These are phyloP conservation scores for Neonectria hederae DNA, from an alignment of 2,329 filamentous ascomycete genomes.

Conservation along the genomic window DNA sequence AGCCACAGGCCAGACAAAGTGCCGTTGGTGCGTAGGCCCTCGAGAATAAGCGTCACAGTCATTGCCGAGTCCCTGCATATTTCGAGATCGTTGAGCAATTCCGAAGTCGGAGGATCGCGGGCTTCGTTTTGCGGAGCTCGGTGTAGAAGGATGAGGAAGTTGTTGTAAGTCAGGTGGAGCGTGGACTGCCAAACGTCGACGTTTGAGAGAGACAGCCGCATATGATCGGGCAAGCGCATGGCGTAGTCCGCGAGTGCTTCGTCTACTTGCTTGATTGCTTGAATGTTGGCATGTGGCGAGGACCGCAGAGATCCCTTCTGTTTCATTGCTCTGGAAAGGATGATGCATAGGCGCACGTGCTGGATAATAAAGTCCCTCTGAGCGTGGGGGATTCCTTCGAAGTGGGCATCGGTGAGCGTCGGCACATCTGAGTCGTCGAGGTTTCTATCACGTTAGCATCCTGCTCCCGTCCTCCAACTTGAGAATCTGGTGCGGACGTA, in stretches of 20 bases:
- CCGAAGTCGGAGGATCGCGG: neutral
- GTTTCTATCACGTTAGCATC: constrained; percentile 40
- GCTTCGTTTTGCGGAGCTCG: constrained; percentile 28
- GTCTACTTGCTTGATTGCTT: constrained; percentile 37
- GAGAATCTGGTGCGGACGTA: constrained; percentile 26
- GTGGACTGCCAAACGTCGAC: constrained; percentile 34
- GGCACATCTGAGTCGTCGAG: constrained; percentile 59
- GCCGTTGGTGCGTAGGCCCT: constrained; percentile 25
- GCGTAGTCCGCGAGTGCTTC: constrained; percentile 36
- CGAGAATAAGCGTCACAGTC: constrained; percentile 35
- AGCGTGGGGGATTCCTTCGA: constrained; percentile 49
- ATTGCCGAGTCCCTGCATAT: constrained; percentile 38
- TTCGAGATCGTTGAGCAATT: constrained; percentile 27
- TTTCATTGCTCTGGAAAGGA: constrained; percentile 51
- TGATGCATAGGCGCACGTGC: constrained; percentile 57
- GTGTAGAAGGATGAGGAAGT: constrained; percentile 41
- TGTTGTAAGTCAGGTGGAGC: constrained; percentile 44
- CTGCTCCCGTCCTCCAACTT: neutral
- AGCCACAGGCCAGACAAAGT: constrained; percentile 33
- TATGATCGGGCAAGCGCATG: constrained; percentile 29
- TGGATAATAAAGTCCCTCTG: constrained; percentile 55
- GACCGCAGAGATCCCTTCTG: constrained; percentile 19
- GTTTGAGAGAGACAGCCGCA: constrained; percentile 25
- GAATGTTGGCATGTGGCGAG: constrained; percentile 14
- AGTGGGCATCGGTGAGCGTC: constrained; percentile 52